These are phyloP conservation scores for Westerdykella ornata DNA, from an alignment of 2,329 filamentous ascomycete species.

Conservation along the genomic window DNA sequence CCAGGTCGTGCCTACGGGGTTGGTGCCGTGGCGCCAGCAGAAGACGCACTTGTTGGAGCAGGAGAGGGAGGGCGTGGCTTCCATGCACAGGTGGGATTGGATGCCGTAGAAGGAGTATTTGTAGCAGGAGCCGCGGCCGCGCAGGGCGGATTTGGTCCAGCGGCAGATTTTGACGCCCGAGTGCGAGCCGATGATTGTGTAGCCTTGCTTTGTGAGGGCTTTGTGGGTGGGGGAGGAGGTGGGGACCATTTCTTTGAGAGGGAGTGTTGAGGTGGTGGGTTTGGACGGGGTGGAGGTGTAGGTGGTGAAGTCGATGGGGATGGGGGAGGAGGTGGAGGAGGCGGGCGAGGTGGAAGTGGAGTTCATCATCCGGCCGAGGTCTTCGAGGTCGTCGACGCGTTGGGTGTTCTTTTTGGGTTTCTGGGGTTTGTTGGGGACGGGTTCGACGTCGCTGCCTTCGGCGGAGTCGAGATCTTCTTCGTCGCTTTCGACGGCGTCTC, in stretches of 20 bases:
- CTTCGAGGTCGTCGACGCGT: slow-evolving; percentile 71
- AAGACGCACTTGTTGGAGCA: slow-evolving; percentile 99
- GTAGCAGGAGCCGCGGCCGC: slow-evolving; percentile 91
- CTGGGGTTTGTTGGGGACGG: slow-evolving; percentile 12
- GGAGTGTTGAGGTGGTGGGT: slow-evolving; percentile 40
- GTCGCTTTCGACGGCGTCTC: slow-evolving; percentile 77
- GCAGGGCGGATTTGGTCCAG: slow-evolving; percentile 95
- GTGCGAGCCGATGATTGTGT: slow-evolving; percentile 89
- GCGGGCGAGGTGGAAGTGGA: slow-evolving; percentile 7
- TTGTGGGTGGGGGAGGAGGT: slow-evolving; percentile 81
- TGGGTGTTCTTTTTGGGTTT: slow-evolving; percentile 40
- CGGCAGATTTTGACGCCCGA: slow-evolving; percentile 96
- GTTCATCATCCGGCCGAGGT: slow-evolving; percentile 63
- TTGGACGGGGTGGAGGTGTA: slow-evolving; percentile 46
- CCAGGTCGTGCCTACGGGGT: slow-evolving; percentile 94
- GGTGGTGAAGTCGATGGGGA: slow-evolving; percentile 84
- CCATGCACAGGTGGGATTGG: slow-evolving; percentile 94
- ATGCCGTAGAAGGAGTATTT: slow-evolving; percentile 98
- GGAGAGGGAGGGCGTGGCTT: slow-evolving; percentile 88
- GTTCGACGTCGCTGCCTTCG: slow-evolving; percentile 37
- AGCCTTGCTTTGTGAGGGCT: slow-evolving; percentile 90
- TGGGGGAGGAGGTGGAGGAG: slow-evolving; percentile 38
- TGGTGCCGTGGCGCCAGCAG: slow-evolving; percentile 97
- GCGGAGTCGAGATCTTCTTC: slow-evolving; percentile 58
- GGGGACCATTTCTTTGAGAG: slow-evolving; percentile 85